Evolutionary conservation across 2,329 filamentous ascomycete genomes (phyloP), one percentile per base, ranked within the genome.

Genomic region (Nemania abortiva): DNA sequence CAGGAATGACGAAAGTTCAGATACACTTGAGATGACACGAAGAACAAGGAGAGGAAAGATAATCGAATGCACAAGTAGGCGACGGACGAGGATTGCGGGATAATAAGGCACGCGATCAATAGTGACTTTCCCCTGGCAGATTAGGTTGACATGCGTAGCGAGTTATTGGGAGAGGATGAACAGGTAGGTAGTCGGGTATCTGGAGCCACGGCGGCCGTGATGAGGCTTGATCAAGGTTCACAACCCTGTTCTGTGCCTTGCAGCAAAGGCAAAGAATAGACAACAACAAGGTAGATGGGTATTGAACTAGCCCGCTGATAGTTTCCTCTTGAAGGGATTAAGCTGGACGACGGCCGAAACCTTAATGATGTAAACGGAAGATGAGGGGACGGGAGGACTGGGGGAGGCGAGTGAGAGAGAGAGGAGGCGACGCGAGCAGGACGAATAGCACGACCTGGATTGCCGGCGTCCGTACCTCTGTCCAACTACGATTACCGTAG

Each of bases 321-420:
- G 31, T 56, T 55, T 66, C 42, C 59, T 60, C 50, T 39, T 47
- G 24, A 54, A 37, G 57, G 49, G 53, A 11, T 27, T 29, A 34
- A 61, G 45, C 47, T 56, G 37, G 53, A 61, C 60, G 57, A 57
- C 31, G 60, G 61, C 55, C 67, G 47, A 70, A 69, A 70, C 64
- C 67, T 70, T 71, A 71, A 65, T 69, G 57, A 59, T 60, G 69
- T 29, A 67, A 58, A 69, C 22, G 22, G 42, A 47, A 22, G 39
- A 59, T 27, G 37, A 45, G 53, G 55, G 55, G 65, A 68, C 29
- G 18, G 27, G 22, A 22, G 31, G 39, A 47, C 22, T n/a, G 53
- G 39, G 39, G 31, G 58, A 15, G 39, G 24, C 27, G n/a, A 18
- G 61, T 34, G 15, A 15, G 42, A 15, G 39, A 42, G 49, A 59